Percentiles rank a stretch among this genome's conserved stretches.
Conservation (phyloP, 2,329 filamentous ascomycete species). For the Fusarium incarnatum region DNA sequence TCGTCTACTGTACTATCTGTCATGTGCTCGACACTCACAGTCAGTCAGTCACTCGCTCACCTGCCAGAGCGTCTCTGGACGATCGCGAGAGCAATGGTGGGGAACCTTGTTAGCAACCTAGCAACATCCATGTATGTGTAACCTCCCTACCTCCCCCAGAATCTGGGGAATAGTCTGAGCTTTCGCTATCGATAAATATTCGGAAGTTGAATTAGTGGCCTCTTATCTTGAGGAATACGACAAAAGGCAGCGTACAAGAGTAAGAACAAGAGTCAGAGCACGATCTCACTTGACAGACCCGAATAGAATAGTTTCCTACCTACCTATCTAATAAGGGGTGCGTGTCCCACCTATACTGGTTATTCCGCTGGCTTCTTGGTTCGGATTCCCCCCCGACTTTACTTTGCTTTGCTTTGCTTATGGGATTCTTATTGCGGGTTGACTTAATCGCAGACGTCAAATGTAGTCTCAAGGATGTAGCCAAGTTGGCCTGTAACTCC, state of each 20-base stretch:
- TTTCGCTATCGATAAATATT: constrained; percentile 14
- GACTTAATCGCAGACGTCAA: background rate
- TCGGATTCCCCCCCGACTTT: constrained; percentile 19
- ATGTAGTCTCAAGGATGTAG: background rate
- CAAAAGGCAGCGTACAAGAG: background rate
- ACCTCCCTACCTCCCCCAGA: constrained; percentile 4
- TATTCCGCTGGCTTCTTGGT: constrained; percentile 28
- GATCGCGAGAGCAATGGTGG: constrained; percentile 35
- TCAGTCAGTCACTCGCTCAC: constrained; percentile 27
- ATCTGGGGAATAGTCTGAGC: constrained; percentile 13
- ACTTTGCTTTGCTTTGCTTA: constrained; percentile 38
- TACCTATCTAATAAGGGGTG: background rate
- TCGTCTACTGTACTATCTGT: constrained; percentile 24
- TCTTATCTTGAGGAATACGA: background rate
- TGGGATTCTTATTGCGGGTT: constrained; percentile 28
- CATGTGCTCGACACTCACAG: constrained; percentile 33
- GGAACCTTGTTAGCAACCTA: constrained; percentile 17
- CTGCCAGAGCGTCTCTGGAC: constrained; percentile 29
- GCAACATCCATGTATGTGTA: constrained; percentile 7
- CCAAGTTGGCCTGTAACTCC: background rate
- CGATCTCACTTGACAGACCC: background rate
- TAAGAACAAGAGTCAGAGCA: background rate
- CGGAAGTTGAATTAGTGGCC: constrained; percentile 6
- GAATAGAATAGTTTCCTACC: constrained; percentile 5
- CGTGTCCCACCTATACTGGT: constrained; percentile 23